Percentiles rank a stretch among this genome's conserved stretches.
Evolutionary conservation across 1,139 yeast genomes (phyloP).

Genomic region (Zygoascus hellenicus): DNA sequence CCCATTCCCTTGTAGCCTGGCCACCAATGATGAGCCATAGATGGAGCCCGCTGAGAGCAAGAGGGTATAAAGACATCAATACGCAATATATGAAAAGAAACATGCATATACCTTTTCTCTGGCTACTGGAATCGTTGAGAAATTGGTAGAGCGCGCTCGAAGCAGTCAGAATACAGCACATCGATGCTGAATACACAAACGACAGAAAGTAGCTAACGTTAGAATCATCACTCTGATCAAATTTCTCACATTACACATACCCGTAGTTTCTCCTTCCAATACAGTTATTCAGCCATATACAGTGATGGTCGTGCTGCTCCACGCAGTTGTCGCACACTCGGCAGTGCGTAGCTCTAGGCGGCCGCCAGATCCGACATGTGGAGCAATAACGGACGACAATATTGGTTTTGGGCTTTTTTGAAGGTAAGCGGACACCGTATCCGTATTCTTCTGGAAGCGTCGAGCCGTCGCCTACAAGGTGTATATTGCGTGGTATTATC

Average conservation of each 20-base stretch:
- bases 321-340: slow-evolving; percentile 60
- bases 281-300: slow-evolving; percentile 75
- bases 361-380: slow-evolving; percentile 63
- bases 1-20: slow-evolving; percentile 47
- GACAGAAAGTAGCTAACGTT: slow-evolving; percentile 42
- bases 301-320: slow-evolving; percentile 63
- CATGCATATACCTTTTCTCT: slow-evolving; percentile 40
- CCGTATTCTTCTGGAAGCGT: slow-evolving; percentile 60
- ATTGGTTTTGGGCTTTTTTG: slow-evolving; percentile 26
- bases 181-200: slow-evolving; percentile 42
- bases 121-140: background rate
- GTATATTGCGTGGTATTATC: slow-evolving; percentile 59
- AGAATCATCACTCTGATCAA: background rate
- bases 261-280: slow-evolving; percentile 65
- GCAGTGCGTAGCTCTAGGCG: slow-evolving; percentile 69
- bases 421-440: slow-evolving; percentile 52
- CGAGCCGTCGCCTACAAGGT: slow-evolving; percentile 42
- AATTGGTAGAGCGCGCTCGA: slow-evolving; percentile 34
- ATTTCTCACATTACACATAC: slow-evolving; percentile 11
- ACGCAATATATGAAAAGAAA: slow-evolving; percentile 45
- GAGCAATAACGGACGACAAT: slow-evolving; percentile 49
- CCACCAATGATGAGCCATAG: slow-evolving; percentile 49
- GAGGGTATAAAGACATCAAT: slow-evolving; percentile 48
- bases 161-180: slow-evolving; percentile 25
- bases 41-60: slow-evolving; percentile 49